A percentile compares a stretch with the other conserved stretches of the same genome.
These are phyloP conservation scores for Vachellia pachyceras DNA, from an alignment of 306 rosid species.

Conservation along the genomic window DNA sequence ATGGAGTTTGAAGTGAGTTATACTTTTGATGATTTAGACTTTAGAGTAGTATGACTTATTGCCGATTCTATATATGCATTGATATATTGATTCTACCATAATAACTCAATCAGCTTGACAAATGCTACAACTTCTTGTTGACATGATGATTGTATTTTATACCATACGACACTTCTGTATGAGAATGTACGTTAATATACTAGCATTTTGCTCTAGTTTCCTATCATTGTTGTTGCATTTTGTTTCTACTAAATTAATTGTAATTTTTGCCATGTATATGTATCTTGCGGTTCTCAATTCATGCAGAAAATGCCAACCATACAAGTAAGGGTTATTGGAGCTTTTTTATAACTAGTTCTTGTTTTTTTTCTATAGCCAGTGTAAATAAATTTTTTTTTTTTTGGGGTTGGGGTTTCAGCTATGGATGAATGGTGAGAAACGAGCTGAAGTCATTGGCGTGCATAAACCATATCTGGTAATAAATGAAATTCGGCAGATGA, in stretches of 20 bases:
- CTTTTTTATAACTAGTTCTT: slow-evolving; percentile 23
- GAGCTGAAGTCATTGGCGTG: slow-evolving; percentile 80
- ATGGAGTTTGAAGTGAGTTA: not conserved
- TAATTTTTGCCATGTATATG: slow-evolving; percentile 41
- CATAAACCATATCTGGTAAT: slow-evolving; percentile 73
- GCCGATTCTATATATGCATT: not conserved
- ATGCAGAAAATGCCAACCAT: slow-evolving; percentile 94
- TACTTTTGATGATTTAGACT: not conserved
- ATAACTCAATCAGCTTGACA: not conserved
- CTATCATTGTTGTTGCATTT: slow-evolving; percentile 26
- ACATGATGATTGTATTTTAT: not conserved
- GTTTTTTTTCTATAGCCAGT: not conserved
- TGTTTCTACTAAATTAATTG: slow-evolving; percentile 39
- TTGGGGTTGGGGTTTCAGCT: slow-evolving; percentile 64
- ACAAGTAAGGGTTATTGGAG: slow-evolving; percentile 61
- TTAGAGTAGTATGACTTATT: not conserved
- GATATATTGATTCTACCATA: not conserved
- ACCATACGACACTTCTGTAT: not conserved
- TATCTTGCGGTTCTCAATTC: slow-evolving; percentile 40
- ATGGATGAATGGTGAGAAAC: slow-evolving; percentile 78
- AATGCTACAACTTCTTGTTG: not conserved
- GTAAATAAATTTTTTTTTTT: not conserved
- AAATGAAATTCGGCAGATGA: slow-evolving; percentile 76
- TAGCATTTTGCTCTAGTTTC: slow-evolving; percentile 22
- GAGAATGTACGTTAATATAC: not conserved